Base-by-base conservation (phyloP, 2,329 filamentous ascomycete species). In the Sarocladium strictum region DNA sequence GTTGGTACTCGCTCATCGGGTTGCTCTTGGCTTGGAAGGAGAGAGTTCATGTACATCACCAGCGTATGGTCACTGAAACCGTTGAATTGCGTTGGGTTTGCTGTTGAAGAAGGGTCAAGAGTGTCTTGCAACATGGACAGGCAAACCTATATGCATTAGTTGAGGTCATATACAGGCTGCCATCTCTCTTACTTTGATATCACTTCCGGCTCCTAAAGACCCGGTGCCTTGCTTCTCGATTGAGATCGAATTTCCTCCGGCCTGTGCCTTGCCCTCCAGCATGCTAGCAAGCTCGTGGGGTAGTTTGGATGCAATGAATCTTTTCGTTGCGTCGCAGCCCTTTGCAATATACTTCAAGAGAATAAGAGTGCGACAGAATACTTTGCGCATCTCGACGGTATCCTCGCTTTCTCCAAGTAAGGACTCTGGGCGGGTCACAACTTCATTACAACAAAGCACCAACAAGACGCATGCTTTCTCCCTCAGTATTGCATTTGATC, bases 391-490 rank as follows among this genome's bases (percentile, higher is more conserved):
- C 49, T 68, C 61, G 6, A 71, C 61, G 6, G 57, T 58, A 47
- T 62, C 59, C 11, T 7, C 11, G 29, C n/a, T 33, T 11, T 61
- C 54, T 9, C 64, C 58, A n/a, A 65, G 58, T 15, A 72, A 61
- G 10, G 64, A 64, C 21, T 66, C 65, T 19, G 67, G 65, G 12
- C 61, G 63, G 19, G 62, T 66, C 24, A 70, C 63, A 56, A 73
- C 61, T 29, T 78, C 74, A 19, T 66, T 67, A 51, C 74, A 77
- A 12, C 78, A 65, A 3, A 75, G 55, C 14, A 72, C 65, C 15
- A 77, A 63, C 9, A 74, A 57, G 3, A 69, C 67, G 52, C 66
- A 66, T 9, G 65, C 65, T 56, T 77, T 77, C 33, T 65, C 63
- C 45, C 60, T 60, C 14, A 70, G 56, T n/a, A 60, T 60, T 14